Percentiles rank a stretch among this genome's conserved stretches.
These are phyloP conservation scores for Curvularia lunata DNA, from an alignment of 2,329 filamentous ascomycete species.

Conservation along the genomic window DNA sequence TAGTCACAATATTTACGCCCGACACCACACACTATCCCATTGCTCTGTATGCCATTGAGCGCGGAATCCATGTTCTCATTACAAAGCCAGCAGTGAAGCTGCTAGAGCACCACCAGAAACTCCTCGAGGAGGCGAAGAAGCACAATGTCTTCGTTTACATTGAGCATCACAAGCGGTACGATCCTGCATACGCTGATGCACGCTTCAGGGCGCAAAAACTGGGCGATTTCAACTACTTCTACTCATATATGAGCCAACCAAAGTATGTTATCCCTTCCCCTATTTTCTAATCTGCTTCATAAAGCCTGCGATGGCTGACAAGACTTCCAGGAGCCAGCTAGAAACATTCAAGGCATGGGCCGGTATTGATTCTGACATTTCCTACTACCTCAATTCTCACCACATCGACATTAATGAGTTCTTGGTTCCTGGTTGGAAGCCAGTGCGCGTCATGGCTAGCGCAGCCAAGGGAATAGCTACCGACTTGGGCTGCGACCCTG, in stretches of 20 bases:
- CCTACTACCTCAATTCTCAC: constrained; percentile 94
- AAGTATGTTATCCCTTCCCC: constrained; percentile 53
- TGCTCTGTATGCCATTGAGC: constrained; percentile 88
- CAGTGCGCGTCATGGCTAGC: constrained; percentile 78
- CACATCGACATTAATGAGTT: constrained; percentile 92
- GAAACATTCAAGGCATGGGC: constrained; percentile 97
- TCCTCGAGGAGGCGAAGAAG: constrained; percentile 74
- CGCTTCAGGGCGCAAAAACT: constrained; percentile 75
- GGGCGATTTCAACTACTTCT: constrained; percentile 98
- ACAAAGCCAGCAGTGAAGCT: constrained; percentile 93
- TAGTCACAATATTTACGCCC: constrained; percentile 89
- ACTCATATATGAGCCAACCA: constrained; percentile 89
- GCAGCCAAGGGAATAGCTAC: constrained; percentile 80
- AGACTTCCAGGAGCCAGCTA: constrained; percentile 85
- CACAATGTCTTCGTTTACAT: constrained; percentile 87
- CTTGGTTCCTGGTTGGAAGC: constrained; percentile 83
- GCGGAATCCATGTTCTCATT: constrained; percentile 86
- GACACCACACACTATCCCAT: constrained; percentile 94
- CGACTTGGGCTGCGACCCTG: constrained; percentile 75
- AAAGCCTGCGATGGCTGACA: constrained; percentile 59
- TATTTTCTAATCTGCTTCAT: neutral
- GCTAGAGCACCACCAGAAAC: constrained; percentile 77
- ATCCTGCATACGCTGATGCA: constrained; percentile 90
- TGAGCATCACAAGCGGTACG: constrained; percentile 96
- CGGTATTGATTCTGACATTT: constrained; percentile 89